Base-by-base conservation (phyloP, 1,139 yeast genomes). In the Debaryomycetaceae sp. region DNA sequence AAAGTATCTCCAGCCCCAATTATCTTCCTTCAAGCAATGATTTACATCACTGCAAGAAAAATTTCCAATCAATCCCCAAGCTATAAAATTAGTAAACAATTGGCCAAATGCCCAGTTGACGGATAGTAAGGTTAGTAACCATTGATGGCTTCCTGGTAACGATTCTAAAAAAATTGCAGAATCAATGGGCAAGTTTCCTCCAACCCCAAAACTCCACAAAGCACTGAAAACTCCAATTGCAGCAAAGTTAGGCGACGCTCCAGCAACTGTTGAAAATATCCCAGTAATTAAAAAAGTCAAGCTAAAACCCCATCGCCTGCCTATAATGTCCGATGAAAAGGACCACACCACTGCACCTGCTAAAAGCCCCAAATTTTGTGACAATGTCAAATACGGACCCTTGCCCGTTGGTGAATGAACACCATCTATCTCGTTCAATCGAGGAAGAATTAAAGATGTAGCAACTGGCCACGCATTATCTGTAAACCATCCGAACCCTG, bases 81-180 rank as follows among this genome's bases (percentile, higher is more conserved):
- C 58, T 15, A 70, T 44, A 31, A 69, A 56, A 37, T 66, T 69
- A 22, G 73, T 65, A 16, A 67, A 50, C 16, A 69, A 50, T 46
- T 70, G 75, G 6, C 74, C 74, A 31, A 69, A 47, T 3, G 74
- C 65, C 76, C 75, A 70, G 70, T 72, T 70, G 7, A 57, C 52
- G 4, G 72, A 63, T 73, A 70, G 67, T 19, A 66, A 69, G 0
- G 75, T 68, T 44, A 70, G 60, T 6, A 70, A 48, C 71, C 72
- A 70, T 41, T 65, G 67, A 35, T 70, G 57, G 11, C 52, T 52
- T 4, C 60, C 51, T 1, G 75, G 75, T 16, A 70, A 52, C 3
- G 73, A 69, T 44, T 70, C 76, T 36, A 70, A 49, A 45, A 70
- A 68, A n/a, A 70, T 59, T 3, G 75, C 73, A 19, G 70, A 64